Evolutionary conservation across 352 stramenopile species (phyloP), one percentile per base, ranked within the genome.

Genomic region (Pythium apleroticum): DNA sequence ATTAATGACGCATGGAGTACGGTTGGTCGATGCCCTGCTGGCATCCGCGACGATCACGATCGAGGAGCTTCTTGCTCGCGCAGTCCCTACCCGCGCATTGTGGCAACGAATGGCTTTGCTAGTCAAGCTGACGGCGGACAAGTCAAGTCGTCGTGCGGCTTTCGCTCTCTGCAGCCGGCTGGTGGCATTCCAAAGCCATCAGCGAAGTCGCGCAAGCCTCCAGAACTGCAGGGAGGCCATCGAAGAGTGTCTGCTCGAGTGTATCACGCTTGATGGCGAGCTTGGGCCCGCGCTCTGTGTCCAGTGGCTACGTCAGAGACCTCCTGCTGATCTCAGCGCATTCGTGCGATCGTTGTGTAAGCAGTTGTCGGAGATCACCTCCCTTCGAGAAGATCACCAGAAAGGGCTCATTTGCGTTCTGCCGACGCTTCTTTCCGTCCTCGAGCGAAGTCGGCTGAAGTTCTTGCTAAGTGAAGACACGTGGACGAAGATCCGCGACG

Each of bases 401-500:
- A 37, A 52, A 3, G 59, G 12, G 4, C 49, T 66, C 17, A 25
- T 66, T 8, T 11, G 20, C 6, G 9, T 66, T 11, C 11, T 66
- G n/a, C 59, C 48, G 2, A 31, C 50, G 6, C 37, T 66, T 11
- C 10, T n/a, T 10, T 20, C 27, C 7, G 5, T 28, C 4, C 33
- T 59, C 5, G 19, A 41, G 15, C 59, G 35, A 11, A 25, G 19
- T 8, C 49, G 43, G 3, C 30, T n/a, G 6, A 50, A 25, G 2
- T n/a, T 37, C 14, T 53, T 7, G 49, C 41, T 66, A 12, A 31
- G 24, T 5, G n/a, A 39, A n/a, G 2, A 28, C 9, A 30, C 50
- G n/a, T 66, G 59, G 59, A 25, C 24, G 24, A 24, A 17, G 5
- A 24, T 58, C 25, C 37, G 59, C 10, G 37, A 66, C 17, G n/a